Percentiles rank a stretch among this genome's conserved stretches.
Evolutionary conservation across 495 filamentous ascomycete genomes (phyloP).

Genomic region (Extremus antarcticus): DNA sequence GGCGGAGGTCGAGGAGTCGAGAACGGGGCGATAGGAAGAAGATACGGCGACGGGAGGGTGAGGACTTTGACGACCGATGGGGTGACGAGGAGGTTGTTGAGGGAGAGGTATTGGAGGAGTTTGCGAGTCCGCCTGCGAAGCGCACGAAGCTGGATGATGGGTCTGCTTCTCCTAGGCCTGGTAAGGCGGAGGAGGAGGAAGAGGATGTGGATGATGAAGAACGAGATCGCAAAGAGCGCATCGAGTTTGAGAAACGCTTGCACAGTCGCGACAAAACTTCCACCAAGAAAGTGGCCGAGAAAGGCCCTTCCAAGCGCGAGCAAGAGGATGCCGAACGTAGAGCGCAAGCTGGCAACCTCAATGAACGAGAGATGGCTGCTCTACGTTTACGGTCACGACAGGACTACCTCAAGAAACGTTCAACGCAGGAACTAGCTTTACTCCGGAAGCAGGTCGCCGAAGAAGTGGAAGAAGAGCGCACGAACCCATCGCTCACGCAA

Average conservation of each 20-base stretch:
- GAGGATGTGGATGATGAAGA: slow-evolving; percentile 47
- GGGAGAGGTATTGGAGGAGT: slow-evolving; percentile 36
- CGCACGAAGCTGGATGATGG: slow-evolving; percentile 47
- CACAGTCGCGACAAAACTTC: slow-evolving; percentile 58
- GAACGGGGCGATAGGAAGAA: slow-evolving; percentile 38
- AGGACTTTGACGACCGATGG: slow-evolving; percentile 64
- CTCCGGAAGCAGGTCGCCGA: slow-evolving; percentile 86
- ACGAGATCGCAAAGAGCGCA: slow-evolving; percentile 57
- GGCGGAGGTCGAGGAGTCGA: slow-evolving; percentile 34
- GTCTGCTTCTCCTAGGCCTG: slow-evolving; percentile 36
- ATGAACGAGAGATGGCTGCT: slow-evolving; percentile 51
- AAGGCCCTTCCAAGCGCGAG: slow-evolving; percentile 44
- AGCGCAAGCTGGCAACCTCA: slow-evolving; percentile 52
- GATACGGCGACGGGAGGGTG: slow-evolving; percentile 38
- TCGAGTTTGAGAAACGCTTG: slow-evolving; percentile 64
- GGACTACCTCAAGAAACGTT: slow-evolving; percentile 87
- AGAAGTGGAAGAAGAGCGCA: slow-evolving; percentile 70
- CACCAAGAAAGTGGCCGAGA: slow-evolving; percentile 57
- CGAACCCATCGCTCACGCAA: slow-evolving; percentile 62
- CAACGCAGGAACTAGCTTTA: slow-evolving; percentile 71
- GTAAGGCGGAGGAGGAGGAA: slow-evolving; percentile 9
- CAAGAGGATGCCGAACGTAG: slow-evolving; percentile 48
- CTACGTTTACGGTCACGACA: slow-evolving; percentile 74
- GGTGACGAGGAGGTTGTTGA: slow-evolving; percentile 60
- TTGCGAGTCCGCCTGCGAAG: slow-evolving; percentile 39